Evolutionary conservation across 2,329 filamentous ascomycete genomes (phyloP).

Genomic region (Reticulascus tulasneorum): DNA sequence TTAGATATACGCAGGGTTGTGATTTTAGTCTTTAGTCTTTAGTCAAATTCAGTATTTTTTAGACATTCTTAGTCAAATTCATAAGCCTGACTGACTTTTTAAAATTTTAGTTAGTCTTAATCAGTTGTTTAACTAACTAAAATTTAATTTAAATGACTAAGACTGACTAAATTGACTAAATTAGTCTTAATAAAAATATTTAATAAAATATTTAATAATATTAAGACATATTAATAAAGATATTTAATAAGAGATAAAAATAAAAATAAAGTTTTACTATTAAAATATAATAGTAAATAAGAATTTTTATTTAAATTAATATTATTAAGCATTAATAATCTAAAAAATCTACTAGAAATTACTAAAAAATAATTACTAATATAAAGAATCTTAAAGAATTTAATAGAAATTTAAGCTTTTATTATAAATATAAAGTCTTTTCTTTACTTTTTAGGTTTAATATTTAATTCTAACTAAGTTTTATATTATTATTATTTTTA

Average conservation of each 20-base stretch:
- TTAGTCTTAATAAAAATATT: background rate
- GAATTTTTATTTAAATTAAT: background rate
- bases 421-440: background rate
- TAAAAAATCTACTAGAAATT: background rate
- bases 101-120: background rate
- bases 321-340: background rate
- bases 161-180: background rate
- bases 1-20: too few relatives aligned
- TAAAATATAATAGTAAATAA: background rate
- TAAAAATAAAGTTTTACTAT: too few relatives aligned
- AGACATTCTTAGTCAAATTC: background rate
- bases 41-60: background rate
- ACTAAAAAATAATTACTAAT: background rate
- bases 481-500: background rate
- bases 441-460: background rate
- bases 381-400: background rate
- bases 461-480: background rate
- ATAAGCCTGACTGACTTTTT: background rate
- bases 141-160: background rate
- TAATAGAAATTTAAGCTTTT: background rate
- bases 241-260: background rate
- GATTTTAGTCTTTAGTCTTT: background rate
- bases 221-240: background rate
- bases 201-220: background rate
- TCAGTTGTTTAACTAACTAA: background rate